Base-by-base conservation (phyloP, 345 rosid species). In the Bretschneidera sinensis region DNA sequence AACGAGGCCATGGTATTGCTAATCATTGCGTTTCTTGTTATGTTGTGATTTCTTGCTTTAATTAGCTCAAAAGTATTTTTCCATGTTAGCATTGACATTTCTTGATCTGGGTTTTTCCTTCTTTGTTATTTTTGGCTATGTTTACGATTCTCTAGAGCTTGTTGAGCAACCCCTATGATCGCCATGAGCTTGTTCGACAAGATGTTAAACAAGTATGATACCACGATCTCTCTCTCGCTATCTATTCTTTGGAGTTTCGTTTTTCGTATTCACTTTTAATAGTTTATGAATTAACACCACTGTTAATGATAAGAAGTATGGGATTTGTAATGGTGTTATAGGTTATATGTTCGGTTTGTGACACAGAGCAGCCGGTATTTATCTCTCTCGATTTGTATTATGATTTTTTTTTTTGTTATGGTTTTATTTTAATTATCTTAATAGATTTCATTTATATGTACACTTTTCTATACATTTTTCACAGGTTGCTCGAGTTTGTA, bases 311-410 rank as follows among this genome's bases (percentile, higher is more conserved):
- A 4, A 14, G 11, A 39, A 4, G 6, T 11, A 39, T 61, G 51
- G 24, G 3, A 15, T 10, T 14, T 21, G 6, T 14, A 39, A 39
- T 39, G 45, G 16, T 39, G 65, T 67, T 63, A 34, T 85, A 94
- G 99, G 95, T 90, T 52, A 80, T 94, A 62, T 94, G 99, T 70
- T 76, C 77, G 51, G 96, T 94, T 48, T 94, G 99, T 60, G 96
- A 94, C 78, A 90, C 96, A 21, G 99, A 94, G 75, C 99, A 90
- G 78, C 92, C 83, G 83, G 99, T 92, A 79, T 57, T 72, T 67
- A 23, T 61, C 48, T 48, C 68, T 56, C 68, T 21, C 59, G 73
- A 35, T 65, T 67, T 72, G 23, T 6, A 20, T 48, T 51, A 39
- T 11, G 45, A 39, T 13, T 39, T 39, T 39, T 1, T 39, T 5